Evolutionary conservation across 192 early-diverging fungal species (phyloP).

Genomic region (Umbelopsis sp.): DNA sequence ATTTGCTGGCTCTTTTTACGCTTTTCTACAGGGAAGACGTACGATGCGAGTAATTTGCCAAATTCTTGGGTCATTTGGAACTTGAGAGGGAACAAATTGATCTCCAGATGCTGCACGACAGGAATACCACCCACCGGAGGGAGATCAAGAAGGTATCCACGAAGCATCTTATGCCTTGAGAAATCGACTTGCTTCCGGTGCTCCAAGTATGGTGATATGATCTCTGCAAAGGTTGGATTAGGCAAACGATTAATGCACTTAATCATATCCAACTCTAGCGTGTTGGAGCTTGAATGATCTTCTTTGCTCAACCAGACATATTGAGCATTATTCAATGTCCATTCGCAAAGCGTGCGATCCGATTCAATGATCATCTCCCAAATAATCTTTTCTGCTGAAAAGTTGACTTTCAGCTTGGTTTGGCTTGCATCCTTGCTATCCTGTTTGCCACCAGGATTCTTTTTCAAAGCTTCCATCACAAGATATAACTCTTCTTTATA

Average conservation of each 20-base stretch:
- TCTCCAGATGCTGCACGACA: constrained; percentile 89
- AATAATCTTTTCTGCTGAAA: constrained; percentile 60
- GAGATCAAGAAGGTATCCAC: constrained; percentile 76
- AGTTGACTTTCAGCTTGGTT: constrained; percentile 56
- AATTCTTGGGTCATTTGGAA: constrained; percentile 88
- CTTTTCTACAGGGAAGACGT: constrained; percentile 76
- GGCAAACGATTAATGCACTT: constrained; percentile 68
- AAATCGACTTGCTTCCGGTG: constrained; percentile 65
- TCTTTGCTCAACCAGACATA: constrained; percentile 81
- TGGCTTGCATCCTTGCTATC: constrained; percentile 55
- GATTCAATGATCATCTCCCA: constrained; percentile 79
- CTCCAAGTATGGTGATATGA: constrained; percentile 63
- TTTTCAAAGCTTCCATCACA: constrained; percentile 71
- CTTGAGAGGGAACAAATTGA: constrained; percentile 81
- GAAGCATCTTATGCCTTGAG: constrained; percentile 84
- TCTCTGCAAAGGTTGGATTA: constrained; percentile 59
- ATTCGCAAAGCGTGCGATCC: constrained; percentile 69
- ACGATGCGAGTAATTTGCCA: constrained; percentile 77
- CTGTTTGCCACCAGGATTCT: constrained; percentile 57
- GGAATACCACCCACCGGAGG: constrained; percentile 91
- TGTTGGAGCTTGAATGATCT: constrained; percentile 75
- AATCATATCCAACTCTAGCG: constrained; percentile 75
- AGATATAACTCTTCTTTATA: constrained; percentile 68
- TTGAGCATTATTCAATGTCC: constrained; percentile 63
- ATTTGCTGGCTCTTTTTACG: constrained; percentile 11